These are phyloP conservation scores for Cucumis hystrix DNA, from an alignment of 306 rosid species.

Conservation along the genomic window DNA sequence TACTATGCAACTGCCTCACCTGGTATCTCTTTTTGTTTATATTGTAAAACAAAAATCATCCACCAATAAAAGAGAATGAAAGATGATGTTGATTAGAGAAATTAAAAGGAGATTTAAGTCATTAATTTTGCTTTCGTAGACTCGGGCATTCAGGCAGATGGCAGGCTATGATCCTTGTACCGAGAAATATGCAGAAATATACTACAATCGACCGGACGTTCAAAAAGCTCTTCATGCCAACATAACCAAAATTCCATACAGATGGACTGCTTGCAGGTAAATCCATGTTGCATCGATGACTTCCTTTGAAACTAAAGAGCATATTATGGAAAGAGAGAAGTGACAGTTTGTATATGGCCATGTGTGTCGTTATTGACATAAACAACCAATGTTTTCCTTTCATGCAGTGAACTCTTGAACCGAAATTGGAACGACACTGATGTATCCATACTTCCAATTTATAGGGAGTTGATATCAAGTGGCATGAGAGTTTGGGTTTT, in stretches of 20 bases:
- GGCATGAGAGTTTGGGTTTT: constrained; percentile 88
- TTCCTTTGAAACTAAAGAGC: background rate
- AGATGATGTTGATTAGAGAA: background rate
- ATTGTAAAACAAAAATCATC: background rate
- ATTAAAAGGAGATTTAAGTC: background rate
- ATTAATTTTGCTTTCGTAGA: background rate
- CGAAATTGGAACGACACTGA: constrained; percentile 95
- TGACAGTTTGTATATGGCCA: background rate
- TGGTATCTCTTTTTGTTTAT: constrained; percentile 16
- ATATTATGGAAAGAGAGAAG: background rate
- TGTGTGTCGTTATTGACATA: background rate
- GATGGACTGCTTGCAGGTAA: constrained; percentile 96
- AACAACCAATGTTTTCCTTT: background rate
- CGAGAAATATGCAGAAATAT: constrained; percentile 81
- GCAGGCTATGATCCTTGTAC: constrained; percentile 95
- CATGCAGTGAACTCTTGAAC: constrained; percentile 72
- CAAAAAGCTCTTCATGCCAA: constrained; percentile 94
- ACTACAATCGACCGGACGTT: constrained; percentile 80
- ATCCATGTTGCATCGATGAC: background rate
- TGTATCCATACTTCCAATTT: constrained; percentile 75
- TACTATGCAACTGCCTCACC: constrained; percentile 52
- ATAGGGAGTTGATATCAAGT: constrained; percentile 65
- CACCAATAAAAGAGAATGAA: background rate
- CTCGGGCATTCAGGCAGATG: constrained; percentile 32
- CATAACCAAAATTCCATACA: constrained; percentile 59